These are phyloP conservation scores for Bassia scoparia DNA, from an alignment of 148 eudicot genomes.

Conservation along the genomic window DNA sequence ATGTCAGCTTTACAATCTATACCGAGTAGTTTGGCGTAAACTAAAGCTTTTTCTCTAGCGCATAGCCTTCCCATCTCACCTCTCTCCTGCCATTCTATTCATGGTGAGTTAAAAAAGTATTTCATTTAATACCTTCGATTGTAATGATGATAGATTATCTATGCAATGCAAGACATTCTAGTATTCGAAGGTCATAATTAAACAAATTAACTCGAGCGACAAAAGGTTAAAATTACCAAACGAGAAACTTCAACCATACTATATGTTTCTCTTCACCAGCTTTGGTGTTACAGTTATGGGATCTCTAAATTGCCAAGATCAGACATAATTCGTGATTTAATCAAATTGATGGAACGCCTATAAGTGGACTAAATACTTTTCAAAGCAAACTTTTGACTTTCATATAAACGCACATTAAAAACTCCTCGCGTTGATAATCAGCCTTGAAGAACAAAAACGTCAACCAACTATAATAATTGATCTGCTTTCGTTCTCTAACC, in stretches of 20 bases:
- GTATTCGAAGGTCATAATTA: neutral
- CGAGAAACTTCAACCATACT: conserved; percentile 33
- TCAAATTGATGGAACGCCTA: neutral
- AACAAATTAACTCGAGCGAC: conserved; percentile 1
- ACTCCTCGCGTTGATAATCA: neutral
- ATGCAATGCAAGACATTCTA: neutral
- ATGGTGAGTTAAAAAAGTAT: neutral
- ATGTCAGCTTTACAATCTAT: neutral
- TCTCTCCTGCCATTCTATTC: neutral
- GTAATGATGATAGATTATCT: neutral
- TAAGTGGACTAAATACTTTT: neutral
- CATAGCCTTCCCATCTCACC: neutral
- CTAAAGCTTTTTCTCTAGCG: too few relatives aligned
- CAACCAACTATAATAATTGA: neutral
- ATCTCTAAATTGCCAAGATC: conserved; percentile 29
- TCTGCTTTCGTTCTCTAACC: neutral
- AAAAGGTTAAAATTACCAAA: conserved; percentile 38
- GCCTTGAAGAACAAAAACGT: neutral
- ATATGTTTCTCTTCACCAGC: conserved; percentile 30
- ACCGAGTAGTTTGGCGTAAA: too few relatives aligned
- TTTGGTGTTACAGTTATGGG: conserved; percentile 31
- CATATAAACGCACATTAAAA: neutral
- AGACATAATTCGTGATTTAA: neutral
- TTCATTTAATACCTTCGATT: neutral
- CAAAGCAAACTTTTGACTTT: neutral